A percentile compares a stretch with the other conserved stretches of the same genome.
These are phyloP conservation scores for Tolypocladium cylindrosporum DNA, from an alignment of 2,329 filamentous ascomycete species.

Conservation along the genomic window DNA sequence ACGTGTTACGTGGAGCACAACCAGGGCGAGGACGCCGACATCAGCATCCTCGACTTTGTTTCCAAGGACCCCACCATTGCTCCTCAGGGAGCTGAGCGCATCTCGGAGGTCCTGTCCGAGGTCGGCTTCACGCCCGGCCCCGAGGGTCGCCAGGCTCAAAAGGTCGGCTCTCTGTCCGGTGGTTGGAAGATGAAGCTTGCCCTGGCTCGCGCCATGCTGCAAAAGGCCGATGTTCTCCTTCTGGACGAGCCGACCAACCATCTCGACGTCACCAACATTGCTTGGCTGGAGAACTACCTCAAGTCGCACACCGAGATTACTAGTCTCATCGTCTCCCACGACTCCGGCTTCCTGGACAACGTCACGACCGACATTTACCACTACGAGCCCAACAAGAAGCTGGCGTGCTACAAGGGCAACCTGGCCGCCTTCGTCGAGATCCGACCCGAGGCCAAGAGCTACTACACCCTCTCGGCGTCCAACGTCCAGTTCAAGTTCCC, in stretches of 20 bases:
- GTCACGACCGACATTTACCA: conserved; percentile 99
- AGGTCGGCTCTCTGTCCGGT: conserved; percentile 88
- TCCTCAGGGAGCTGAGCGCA: conserved; percentile 67
- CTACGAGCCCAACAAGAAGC: conserved; percentile 92
- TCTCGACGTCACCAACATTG: conserved; percentile 90
- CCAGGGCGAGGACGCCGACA: conserved; percentile 93
- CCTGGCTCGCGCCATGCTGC: conserved; percentile 89
- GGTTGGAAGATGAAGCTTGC: conserved; percentile 99
- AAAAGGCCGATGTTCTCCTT: conserved; percentile 89
- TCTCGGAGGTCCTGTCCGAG: conserved; percentile 73
- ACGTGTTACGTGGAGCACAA: conserved; percentile 99
- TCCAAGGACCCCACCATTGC: conserved; percentile 80
- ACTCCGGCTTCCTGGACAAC: conserved; percentile 92
- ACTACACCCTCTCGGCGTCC: conserved; percentile 88
- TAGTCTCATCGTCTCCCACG: conserved; percentile 95
- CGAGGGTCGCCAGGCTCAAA: conserved; percentile 78
- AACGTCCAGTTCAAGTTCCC: conserved; percentile 97
- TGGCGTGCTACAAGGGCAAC: conserved; percentile 77
- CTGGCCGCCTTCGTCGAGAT: conserved; percentile 75
- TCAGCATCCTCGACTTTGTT: conserved; percentile 91
- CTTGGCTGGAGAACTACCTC: conserved; percentile 91
- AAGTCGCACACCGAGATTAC: conserved; percentile 95
- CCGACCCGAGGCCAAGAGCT: conserved; percentile 91
- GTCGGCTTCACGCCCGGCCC: conserved; percentile 91
- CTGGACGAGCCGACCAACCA: conserved; percentile 99